Conservation (phyloP, 192 early-diverging fungal genomes). For the Coemansia sp. region DNA sequence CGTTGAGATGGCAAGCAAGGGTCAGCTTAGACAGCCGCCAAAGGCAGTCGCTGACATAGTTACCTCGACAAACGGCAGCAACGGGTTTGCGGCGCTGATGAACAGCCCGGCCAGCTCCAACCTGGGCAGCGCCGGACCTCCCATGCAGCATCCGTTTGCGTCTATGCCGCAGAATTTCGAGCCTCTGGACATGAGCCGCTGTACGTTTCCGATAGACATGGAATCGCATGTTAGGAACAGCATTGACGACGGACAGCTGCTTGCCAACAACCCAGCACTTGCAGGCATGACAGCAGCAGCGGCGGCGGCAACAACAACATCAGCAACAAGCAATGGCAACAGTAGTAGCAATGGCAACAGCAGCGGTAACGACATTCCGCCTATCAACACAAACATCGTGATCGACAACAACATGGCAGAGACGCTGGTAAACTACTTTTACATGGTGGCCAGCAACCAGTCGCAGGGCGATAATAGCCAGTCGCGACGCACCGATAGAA, state of each 20-base stretch:
- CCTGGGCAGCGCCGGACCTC: not conserved
- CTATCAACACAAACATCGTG: conserved; percentile 51
- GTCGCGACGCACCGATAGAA: conserved; percentile 17
- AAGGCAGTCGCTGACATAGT: conserved; percentile 3
- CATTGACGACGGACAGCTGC: not conserved
- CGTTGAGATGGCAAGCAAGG: conserved; percentile 17
- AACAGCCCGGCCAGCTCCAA: conserved; percentile 6
- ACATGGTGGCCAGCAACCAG: conserved; percentile 49
- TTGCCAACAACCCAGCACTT: not conserved
- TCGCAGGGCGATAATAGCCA: conserved; percentile 11
- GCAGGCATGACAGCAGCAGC: not conserved
- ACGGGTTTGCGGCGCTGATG: not conserved
- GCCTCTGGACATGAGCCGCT: conserved; percentile 2
- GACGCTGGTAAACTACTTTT: conserved; percentile 55
- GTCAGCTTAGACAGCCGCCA: conserved; percentile 9
- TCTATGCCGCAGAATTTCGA: not conserved
- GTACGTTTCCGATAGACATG: not conserved
- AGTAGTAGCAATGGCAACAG: conserved; percentile 12
- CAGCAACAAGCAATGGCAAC: not conserved
- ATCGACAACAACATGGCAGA: conserved; percentile 57
- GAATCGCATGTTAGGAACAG: not conserved
- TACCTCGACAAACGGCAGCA: not conserved
- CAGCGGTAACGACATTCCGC: conserved; percentile 8
- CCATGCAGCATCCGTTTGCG: conserved; percentile 1
- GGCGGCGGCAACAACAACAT: too few species aligned